phyloP scores from a whole-genome alignment of 2,329 filamentous ascomycete species.

The Leptodontidium sp. region DNA sequence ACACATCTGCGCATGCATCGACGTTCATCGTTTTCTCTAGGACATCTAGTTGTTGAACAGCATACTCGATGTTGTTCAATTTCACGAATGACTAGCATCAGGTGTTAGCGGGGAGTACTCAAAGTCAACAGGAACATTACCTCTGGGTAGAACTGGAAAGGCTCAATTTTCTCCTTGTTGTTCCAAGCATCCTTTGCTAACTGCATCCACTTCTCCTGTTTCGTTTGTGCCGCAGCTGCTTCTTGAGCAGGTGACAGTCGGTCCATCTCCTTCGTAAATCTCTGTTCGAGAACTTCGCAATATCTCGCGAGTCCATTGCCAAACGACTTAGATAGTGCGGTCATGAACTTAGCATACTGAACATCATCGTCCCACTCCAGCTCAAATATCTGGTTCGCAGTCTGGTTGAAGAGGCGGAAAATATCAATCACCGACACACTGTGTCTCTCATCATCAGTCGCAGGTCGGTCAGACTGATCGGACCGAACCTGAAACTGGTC shows the following conservation, averaged over 20 bases:
- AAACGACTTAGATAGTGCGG: constrained; percentile 84
- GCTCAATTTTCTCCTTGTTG: constrained; percentile 90
- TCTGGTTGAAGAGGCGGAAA: constrained; percentile 93
- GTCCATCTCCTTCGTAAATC: constrained; percentile 93
- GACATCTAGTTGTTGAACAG: constrained; percentile 89
- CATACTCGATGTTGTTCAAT: constrained; percentile 96
- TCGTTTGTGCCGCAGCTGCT: constrained; percentile 76
- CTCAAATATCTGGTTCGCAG: constrained; percentile 83
- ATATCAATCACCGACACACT: constrained; percentile 94
- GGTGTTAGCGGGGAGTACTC: constrained; percentile 43
- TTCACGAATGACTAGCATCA: constrained; percentile 85
- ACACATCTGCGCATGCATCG: constrained; percentile 84
- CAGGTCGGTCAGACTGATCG: constrained; percentile 66
- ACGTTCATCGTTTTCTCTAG: constrained; percentile 91
- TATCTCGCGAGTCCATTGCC: constrained; percentile 85
- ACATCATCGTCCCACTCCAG: constrained; percentile 93
- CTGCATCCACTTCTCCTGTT: constrained; percentile 92
- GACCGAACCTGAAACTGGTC: constrained; percentile 83
- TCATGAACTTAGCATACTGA: constrained; percentile 98
- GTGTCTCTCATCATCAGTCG: constrained; percentile 84
- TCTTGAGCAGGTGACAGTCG: constrained; percentile 87
- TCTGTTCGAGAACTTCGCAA: constrained; percentile 88
- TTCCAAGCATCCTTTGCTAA: constrained; percentile 94
- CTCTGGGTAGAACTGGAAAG: constrained; percentile 95
- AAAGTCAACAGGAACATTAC: constrained; percentile 56